Evolutionary conservation across 2,329 filamentous ascomycete genomes (phyloP).

Genomic region (Fusarium transvaalense): DNA sequence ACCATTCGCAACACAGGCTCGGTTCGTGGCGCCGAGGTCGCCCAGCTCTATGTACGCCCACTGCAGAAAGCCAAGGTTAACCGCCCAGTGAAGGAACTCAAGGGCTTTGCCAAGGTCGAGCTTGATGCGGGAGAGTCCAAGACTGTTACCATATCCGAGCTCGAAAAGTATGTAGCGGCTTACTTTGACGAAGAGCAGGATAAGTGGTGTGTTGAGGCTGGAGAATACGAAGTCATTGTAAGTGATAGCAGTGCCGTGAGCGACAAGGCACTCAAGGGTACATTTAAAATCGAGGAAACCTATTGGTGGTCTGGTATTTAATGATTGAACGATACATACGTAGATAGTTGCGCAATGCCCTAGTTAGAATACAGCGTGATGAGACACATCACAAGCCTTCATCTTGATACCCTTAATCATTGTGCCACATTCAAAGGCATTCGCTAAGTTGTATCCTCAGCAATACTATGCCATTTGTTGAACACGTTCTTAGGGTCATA

Average conservation of each 20-base stretch:
- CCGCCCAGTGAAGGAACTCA: conserved; percentile 71
- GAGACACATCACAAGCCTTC: not conserved
- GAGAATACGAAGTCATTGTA: conserved; percentile 73
- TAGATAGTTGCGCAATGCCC: not conserved
- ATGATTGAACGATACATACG: not conserved
- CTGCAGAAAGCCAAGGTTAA: conserved; percentile 66
- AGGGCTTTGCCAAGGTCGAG: conserved; percentile 74
- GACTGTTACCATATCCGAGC: conserved; percentile 66
- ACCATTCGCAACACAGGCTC: conserved; percentile 72
- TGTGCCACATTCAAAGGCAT: not conserved
- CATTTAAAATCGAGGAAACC: conserved; percentile 70
- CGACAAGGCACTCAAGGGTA: conserved; percentile 61
- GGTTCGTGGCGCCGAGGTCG: conserved; percentile 65
- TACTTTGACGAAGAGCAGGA: conserved; percentile 78
- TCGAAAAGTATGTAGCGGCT: conserved; percentile 74
- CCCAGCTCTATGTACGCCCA: conserved; percentile 69
- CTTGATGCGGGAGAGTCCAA: conserved; percentile 71
- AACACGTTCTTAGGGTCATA: conserved; percentile 54
- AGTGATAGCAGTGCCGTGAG: conserved; percentile 67
- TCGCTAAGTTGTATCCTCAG: not conserved
- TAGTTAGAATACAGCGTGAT: not conserved
- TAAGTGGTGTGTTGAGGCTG: conserved; percentile 75
- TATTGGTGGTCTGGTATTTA: conserved; percentile 74
- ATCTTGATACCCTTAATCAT: not conserved
- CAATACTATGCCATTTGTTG: conserved; percentile 49